Evolutionary conservation across 495 filamentous ascomycete species (phyloP).

Genomic region (Lentithecium fluviatile): DNA sequence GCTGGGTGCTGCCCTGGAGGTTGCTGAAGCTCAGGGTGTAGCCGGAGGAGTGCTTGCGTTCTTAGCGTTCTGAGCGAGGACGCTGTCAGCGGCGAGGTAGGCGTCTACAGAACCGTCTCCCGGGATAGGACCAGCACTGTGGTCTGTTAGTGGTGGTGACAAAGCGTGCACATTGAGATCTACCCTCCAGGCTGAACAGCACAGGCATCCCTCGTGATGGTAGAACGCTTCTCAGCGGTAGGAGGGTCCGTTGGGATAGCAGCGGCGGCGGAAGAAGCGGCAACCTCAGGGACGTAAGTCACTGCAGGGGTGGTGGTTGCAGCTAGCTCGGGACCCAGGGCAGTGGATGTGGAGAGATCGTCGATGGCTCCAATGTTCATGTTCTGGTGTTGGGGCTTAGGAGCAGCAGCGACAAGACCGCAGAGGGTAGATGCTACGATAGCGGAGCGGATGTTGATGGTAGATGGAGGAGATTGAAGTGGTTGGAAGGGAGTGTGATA

Average conservation of each 20-base stretch:
- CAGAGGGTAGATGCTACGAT: slow-evolving; percentile 30
- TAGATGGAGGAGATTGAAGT: neutral
- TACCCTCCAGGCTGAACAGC: slow-evolving; percentile 18
- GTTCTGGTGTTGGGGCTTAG: slow-evolving; percentile 23
- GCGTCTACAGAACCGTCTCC: slow-evolving; percentile 18
- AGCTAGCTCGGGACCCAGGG: slow-evolving; percentile 6
- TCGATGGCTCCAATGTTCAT: slow-evolving; percentile 29
- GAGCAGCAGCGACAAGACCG: slow-evolving; percentile 31
- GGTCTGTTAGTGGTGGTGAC: neutral
- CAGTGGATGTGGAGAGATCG: slow-evolving; percentile 8
- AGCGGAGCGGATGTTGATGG: slow-evolving; percentile 31
- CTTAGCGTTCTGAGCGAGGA: slow-evolving; percentile 1
- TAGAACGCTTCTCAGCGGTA: slow-evolving; percentile 5
- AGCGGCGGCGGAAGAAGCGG: slow-evolving; percentile 16
- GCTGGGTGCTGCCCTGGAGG: slow-evolving; percentile 13
- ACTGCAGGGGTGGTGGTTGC: slow-evolving; percentile 1
- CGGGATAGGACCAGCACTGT: slow-evolving; percentile 13
- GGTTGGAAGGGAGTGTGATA: neutral
- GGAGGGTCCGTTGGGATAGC: slow-evolving; percentile 7
- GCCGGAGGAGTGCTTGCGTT: slow-evolving; percentile 11
- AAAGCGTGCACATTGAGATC: neutral
- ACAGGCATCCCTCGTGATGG: slow-evolving; percentile 4
- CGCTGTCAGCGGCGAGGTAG: slow-evolving; percentile 10
- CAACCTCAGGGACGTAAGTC: slow-evolving; percentile 7
- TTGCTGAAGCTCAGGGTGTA: slow-evolving; percentile 21